Base-by-base conservation (phyloP, 2,329 filamentous ascomycete genomes). In the Rhytidhysteron rufulum region DNA sequence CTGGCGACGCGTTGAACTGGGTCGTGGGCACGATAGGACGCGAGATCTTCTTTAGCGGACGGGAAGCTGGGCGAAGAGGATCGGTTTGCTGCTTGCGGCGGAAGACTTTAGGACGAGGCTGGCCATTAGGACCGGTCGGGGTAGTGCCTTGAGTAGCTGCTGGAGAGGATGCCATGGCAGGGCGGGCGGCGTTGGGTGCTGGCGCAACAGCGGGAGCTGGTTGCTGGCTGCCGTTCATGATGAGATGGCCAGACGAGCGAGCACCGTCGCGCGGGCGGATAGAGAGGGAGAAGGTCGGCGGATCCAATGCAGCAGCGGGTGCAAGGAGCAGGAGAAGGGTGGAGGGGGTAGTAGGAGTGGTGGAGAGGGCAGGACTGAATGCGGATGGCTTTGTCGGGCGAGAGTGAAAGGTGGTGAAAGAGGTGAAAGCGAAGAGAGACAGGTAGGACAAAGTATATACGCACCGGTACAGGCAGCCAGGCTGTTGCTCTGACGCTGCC, bases 91-190 rank as follows among this genome's bases (percentile, higher is more conserved):
- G 59, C 46, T 60, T 48, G 22, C 57, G 55, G 44, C 54, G 46
- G 52, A 62, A 65, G 21, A 61, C 52, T 5, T 55, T 49, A 16
- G 50, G 49, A 4, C 55, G 49, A 22, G 54, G 58, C 29, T 55
- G 55, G 33, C 63, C 66, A 51, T 66, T 68, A 8, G 63, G 65
- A 36, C 48, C 51, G 40, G 50, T 47, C 36, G 60, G 55, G 22
- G 55, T 51, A 45, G 54, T 47, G 45, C 60, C 54, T 22, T 49
- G 45, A 47, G 42, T 49, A 45, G 41, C 41, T 31, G 60, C 53
- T 15, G 60, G 61, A 31, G 62, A 44, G 27, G 50, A 41, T 33
- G 36, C 44, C 48, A 48, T 43, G 19, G 24, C n/a, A 15, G 46
- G 39, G 19, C 37, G 41, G 22, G 33, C 33, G 11, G 33, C 44